Base-by-base conservation (phyloP, 345 rosid species). In the Raphanus sativus region DNA sequence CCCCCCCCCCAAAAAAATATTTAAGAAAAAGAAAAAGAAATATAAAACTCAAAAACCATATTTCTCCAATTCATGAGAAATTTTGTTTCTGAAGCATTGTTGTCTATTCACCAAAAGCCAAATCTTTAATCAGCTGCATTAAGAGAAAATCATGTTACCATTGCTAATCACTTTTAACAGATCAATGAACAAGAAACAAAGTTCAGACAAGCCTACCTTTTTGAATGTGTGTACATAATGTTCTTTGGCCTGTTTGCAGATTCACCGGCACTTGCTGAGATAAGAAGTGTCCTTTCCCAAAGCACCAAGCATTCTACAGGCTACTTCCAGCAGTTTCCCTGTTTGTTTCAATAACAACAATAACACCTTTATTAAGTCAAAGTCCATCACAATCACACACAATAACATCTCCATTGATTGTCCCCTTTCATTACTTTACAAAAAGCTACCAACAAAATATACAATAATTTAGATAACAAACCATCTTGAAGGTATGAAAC, bases 251-350 rank as follows among this genome's bases (percentile, higher is more conserved):
- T 71, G 45, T 8, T 64, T 45, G 73, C 8, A 64, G 30, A 75
- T 26, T 86, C 62, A 83, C 62, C 59, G 83, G 72, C 95, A 90
- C 34, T 83, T 72, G 75, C 61, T 80, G 71, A 89, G 77, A 48
- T 61, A 86, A 45, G 16, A 45, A 16, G 86, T 78, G 67, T 82
- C 87, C 64, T 85, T 88, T 52, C 89, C 91, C 79, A 87, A 32
- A 48, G 89, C 82, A 42, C 75, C 93, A 33, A 87, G 87, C 89
- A 89, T 67, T 42, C 80, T 73, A 78, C 96, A 90, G 1, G 91
- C 85, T 68, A 89, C 88, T 80, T 89, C 90, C 84, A 89, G 71
- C 77, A 90, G 79, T 69, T 81, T 89, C 75, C 96, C 96, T 90
- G 90, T 71, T 58, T 74, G 60, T 74, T 73, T 62, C 70, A 68